Evolutionary conservation across 768 basidiomycete genomes (phyloP).

Genomic region (Vishniacozyma victoriae): DNA sequence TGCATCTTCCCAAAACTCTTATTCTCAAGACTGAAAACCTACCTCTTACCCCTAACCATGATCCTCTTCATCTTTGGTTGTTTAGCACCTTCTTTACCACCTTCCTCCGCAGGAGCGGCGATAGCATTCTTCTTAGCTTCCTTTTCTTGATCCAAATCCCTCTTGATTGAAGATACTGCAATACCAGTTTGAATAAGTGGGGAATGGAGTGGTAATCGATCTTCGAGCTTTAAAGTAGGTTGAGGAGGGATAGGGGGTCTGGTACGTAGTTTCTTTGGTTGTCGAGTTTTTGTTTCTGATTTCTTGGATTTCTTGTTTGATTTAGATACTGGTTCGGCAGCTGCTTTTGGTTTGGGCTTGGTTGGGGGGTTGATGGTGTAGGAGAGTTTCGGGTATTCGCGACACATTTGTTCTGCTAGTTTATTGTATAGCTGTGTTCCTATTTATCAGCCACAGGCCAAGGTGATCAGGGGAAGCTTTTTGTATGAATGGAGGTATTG

Average conservation of each 20-base stretch:
- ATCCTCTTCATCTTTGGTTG: conserved; percentile 46
- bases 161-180: conserved; percentile 75
- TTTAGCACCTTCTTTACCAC: conserved; percentile 18
- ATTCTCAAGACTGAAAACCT: too few relatives aligned
- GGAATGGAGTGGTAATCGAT: conserved; percentile 71
- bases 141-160: conserved; percentile 65
- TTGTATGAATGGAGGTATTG: conserved; percentile 44
- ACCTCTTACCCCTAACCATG: conserved; percentile 45
- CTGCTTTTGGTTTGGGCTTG: conserved; percentile 1
- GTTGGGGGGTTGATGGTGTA: conserved; percentile 4
- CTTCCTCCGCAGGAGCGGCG: conserved; percentile 12
- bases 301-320: conserved; percentile 48
- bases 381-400: conserved; percentile 18
- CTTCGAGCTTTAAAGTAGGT: conserved; percentile 66
- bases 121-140: conserved; percentile 47
- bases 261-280: conserved; percentile 51
- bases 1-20: too few relatives aligned
- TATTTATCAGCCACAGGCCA: conserved; percentile 70
- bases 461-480: conserved; percentile 80
- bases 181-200: conserved; percentile 71
- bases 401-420: conserved; percentile 37
- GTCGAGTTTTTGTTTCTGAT: conserved; percentile 50
- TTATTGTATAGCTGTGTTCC: conserved; percentile 41
- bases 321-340: conserved; percentile 2
- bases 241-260: conserved; percentile 68